Percentiles rank a stretch among this genome's conserved stretches.
Evolutionary conservation across 257 asterid genomes (phyloP).

Genomic region (Gardenia jasminoides): DNA sequence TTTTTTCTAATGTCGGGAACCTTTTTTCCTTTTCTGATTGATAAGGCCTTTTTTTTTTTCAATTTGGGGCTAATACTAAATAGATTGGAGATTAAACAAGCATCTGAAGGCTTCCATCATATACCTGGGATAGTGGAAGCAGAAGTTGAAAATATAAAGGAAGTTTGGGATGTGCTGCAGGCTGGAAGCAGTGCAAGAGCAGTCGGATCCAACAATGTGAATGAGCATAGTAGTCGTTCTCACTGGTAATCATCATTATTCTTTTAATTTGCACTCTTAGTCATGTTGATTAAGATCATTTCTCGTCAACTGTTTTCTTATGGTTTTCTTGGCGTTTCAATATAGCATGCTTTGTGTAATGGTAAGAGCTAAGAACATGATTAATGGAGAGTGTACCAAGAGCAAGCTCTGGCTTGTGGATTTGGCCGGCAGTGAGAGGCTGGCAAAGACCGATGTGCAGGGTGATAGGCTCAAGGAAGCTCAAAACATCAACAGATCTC

Average conservation of each 20-base stretch:
- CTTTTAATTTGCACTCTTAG: conserved; percentile 1
- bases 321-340: background rate
- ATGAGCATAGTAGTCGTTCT: conserved; percentile 99
- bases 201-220: conserved; percentile 92
- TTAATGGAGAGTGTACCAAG: conserved; percentile 75
- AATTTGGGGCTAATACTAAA: conserved; percentile 35
- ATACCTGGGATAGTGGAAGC: conserved; percentile 94
- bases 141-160: conserved; percentile 61
- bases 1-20: background rate
- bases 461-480: conserved; percentile 99
- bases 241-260: conserved; percentile 66
- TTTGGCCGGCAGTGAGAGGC: conserved; percentile 99
- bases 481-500: conserved; percentile 92
- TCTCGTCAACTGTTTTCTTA: background rate
- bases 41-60: background rate
- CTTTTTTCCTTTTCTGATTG: background rate
- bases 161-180: conserved; percentile 92
- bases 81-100: conserved; percentile 96
- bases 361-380: conserved; percentile 75
- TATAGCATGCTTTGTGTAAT: conserved; percentile 85
- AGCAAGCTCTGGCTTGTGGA: conserved; percentile 99
- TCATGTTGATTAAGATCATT: background rate
- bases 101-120: conserved; percentile 88
- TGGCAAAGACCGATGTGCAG: conserved; percentile 91
- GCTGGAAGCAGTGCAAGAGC: conserved; percentile 93